A percentile compares a stretch with the other conserved stretches of the same genome.
Evolutionary conservation across 169 alveolate species (phyloP).

Genomic region (Plasmodium fragile): DNA sequence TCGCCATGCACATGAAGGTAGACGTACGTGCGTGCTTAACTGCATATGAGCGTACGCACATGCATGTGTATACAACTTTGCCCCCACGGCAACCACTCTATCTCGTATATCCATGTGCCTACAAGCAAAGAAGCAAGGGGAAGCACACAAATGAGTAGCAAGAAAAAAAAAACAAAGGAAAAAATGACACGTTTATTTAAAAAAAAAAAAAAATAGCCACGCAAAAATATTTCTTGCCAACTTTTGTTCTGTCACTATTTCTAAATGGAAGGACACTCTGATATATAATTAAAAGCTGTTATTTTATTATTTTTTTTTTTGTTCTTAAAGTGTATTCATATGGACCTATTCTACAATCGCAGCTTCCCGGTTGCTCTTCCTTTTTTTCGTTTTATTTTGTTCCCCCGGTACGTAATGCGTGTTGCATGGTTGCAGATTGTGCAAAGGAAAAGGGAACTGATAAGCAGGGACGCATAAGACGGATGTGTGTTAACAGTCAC

Average conservation of each 20-base stretch:
- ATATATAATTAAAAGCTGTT: not conserved
- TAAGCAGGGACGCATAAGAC: not conserved
- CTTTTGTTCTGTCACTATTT: not conserved
- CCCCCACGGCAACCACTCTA: not conserved
- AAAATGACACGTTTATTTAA: not conserved
- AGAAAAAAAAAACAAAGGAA: not conserved
- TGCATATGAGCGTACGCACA: not conserved
- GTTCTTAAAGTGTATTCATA: not conserved
- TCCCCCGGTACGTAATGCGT: not conserved
- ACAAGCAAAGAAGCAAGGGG: not conserved
- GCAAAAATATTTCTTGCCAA: not conserved
- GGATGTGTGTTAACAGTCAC: not conserved
- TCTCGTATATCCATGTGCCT: not conserved
- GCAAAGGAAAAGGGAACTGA: not conserved
- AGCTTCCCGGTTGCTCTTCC: not conserved
- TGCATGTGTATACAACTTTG: not conserved
- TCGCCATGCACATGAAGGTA: not conserved
- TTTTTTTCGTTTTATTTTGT: not conserved
- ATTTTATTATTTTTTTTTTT: not conserved
- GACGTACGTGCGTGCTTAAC: not conserved
- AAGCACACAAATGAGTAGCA: not conserved
- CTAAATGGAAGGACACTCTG: not conserved
- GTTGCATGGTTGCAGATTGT: not conserved
- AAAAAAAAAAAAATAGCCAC: not conserved
- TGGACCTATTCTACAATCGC: not conserved